phyloP scores from a whole-genome alignment of 495 filamentous ascomycete species.

The Xylaria nigripes region DNA sequence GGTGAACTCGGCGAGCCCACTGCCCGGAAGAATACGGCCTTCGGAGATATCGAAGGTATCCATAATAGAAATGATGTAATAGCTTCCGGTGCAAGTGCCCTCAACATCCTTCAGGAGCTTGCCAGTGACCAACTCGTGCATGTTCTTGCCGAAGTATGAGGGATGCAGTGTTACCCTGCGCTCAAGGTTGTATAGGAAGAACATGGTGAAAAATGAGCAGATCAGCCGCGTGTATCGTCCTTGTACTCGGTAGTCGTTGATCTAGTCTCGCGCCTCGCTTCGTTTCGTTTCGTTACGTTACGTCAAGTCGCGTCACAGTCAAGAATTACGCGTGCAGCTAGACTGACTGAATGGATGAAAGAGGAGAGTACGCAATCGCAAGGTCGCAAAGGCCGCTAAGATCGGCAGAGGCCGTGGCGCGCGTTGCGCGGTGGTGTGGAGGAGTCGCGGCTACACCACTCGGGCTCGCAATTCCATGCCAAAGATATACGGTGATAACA shows the following conservation, averaged over 20 bases:
- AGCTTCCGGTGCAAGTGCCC: constrained; percentile 83
- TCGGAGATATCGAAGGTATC: constrained; percentile 88
- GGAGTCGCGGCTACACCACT: constrained; percentile 8
- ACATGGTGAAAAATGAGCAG: constrained; percentile 51
- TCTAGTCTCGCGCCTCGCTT: background rate
- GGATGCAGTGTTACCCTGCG: constrained; percentile 89
- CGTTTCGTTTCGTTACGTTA: too few relatives aligned
- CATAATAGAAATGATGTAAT: constrained; percentile 94
- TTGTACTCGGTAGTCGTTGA: background rate
- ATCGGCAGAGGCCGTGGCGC: constrained; percentile 2
- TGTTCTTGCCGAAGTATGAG: constrained; percentile 87
- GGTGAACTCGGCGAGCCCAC: constrained; percentile 85
- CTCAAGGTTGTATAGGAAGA: constrained; percentile 94
- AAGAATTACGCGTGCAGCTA: background rate
- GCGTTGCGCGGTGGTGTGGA: constrained; percentile 7
- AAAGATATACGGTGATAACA: background rate
- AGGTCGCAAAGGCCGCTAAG: background rate
- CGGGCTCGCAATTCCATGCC: constrained; percentile 14
- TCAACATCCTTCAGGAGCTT: constrained; percentile 88
- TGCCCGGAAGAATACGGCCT: constrained; percentile 82
- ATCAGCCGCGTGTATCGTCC: background rate
- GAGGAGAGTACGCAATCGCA: background rate
- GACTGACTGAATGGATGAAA: background rate
- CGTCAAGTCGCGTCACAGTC: background rate
- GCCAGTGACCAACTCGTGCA: constrained; percentile 77